Conservation (phyloP, 2,329 filamentous ascomycete species). For the Colletotrichum destructivum region DNA sequence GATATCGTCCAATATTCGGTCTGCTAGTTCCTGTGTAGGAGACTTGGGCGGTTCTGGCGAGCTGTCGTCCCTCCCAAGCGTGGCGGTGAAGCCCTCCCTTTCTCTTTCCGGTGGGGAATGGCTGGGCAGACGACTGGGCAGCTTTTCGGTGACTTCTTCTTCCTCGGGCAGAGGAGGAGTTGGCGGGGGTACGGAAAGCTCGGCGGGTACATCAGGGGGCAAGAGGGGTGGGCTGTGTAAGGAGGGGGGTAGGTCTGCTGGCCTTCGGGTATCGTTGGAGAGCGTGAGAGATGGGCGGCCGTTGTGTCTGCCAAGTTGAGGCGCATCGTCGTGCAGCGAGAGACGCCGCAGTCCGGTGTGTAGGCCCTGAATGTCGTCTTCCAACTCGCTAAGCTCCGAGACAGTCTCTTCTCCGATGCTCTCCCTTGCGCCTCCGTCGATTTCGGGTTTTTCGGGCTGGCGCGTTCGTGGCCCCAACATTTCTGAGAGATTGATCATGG, state of each 20-base stretch:
- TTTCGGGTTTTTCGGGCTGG: conserved; percentile 34
- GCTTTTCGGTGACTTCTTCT: conserved; percentile 5
- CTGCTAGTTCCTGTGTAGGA: conserved; percentile 66
- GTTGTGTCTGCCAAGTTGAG: conserved; percentile 4
- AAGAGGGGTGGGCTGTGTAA: conserved; percentile 33
- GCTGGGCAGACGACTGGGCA: conserved; percentile 11
- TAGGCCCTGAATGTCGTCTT: conserved; percentile 57
- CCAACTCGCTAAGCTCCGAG: conserved; percentile 69
- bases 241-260: background rate
- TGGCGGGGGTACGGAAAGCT: conserved; percentile 35
- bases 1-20: conserved; percentile 71
- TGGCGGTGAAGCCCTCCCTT: conserved; percentile 4
- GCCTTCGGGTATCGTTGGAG: conserved; percentile 22
- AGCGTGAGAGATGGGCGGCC: conserved; percentile 20
- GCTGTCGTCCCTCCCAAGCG: conserved; percentile 25
- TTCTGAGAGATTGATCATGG: conserved; percentile 45
- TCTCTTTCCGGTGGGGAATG: conserved; percentile 36
- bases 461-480: conserved; percentile 39
- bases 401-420: conserved; percentile 52
- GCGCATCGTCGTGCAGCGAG: conserved; percentile 14
- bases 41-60: conserved; percentile 49
- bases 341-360: conserved; percentile 16
- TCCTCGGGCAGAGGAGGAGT: conserved; percentile 39
- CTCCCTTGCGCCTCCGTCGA: conserved; percentile 29
- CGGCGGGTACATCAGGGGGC: conserved; percentile 28